These are phyloP conservation scores for Areca catechu DNA, from an alignment of 176 grass and related monocot genomes.

Conservation along the genomic window DNA sequence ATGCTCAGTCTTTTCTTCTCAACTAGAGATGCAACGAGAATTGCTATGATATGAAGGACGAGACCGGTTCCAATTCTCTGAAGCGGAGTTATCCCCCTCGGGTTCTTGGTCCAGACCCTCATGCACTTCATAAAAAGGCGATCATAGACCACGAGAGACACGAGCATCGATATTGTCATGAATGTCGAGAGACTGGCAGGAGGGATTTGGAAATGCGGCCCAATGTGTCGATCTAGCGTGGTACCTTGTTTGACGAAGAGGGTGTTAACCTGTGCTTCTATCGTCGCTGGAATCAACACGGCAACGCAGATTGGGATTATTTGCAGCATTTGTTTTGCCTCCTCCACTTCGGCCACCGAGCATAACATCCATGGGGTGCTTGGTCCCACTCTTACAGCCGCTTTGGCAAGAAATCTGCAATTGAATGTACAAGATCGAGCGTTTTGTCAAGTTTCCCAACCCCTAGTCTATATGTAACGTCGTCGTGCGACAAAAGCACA, in stretches of 20 bases:
- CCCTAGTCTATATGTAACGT: too few relatives aligned
- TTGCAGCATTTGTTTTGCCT: slow-evolving; percentile 1
- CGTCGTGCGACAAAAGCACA: too few relatives aligned
- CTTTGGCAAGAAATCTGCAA: not conserved
- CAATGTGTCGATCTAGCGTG: not conserved
- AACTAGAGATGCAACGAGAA: not conserved
- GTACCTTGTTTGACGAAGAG: slow-evolving; percentile 17
- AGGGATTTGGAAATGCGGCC: slow-evolving; percentile 1
- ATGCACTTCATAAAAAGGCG: not conserved
- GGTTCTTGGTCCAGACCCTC: not conserved
- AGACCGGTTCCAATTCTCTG: not conserved
- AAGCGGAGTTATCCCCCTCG: not conserved
- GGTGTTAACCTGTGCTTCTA: not conserved
- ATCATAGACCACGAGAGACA: slow-evolving; percentile 2
- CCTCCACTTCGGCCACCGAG: slow-evolving; percentile 10
- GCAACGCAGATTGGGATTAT: not conserved
- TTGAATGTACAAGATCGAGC: too few relatives aligned
- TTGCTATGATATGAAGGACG: not conserved
- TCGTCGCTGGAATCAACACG: not conserved
- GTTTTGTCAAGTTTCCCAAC: too few relatives aligned
- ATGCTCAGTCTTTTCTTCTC: not conserved
- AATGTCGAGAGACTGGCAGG: not conserved
- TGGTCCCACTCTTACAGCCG: not conserved
- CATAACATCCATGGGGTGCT: too few relatives aligned
- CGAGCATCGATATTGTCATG: not conserved